Percentiles rank a stretch among this genome's conserved stretches.
Evolutionary conservation across 176 grass and related monocot species (phyloP).

Genomic region (Microstegium vimineum): DNA sequence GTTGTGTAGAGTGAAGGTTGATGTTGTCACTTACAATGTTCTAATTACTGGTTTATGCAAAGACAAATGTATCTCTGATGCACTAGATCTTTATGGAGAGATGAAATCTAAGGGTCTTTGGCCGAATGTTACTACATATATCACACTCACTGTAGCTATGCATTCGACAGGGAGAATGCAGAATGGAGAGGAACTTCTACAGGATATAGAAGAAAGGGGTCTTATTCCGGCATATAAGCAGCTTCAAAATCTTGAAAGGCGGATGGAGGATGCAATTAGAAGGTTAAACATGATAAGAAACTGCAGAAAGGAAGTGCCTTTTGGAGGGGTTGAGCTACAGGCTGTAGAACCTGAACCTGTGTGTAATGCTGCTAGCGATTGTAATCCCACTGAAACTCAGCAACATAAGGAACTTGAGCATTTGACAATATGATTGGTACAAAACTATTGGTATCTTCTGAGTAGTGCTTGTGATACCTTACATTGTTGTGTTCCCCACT

Average conservation of each 20-base stretch:
- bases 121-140: constrained; percentile 76
- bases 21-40: constrained; percentile 86
- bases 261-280: constrained; percentile 50
- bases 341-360: constrained; percentile 3
- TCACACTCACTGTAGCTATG: constrained; percentile 54
- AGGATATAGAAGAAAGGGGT: constrained; percentile 63
- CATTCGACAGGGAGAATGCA: constrained; percentile 35
- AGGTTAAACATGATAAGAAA: constrained; percentile 78
- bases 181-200: constrained; percentile 53
- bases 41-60: constrained; percentile 78
- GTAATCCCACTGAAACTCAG: not conserved
- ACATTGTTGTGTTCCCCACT: not conserved
- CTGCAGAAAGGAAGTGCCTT: constrained; percentile 29
- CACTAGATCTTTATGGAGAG: constrained; percentile 66
- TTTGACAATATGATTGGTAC: not conserved
- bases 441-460: not conserved
- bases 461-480: not conserved
- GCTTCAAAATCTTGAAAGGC: constrained; percentile 38
- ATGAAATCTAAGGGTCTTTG: constrained; percentile 64
- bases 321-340: not conserved
- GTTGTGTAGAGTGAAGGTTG: constrained; percentile 52
- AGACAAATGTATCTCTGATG: constrained; percentile 47
- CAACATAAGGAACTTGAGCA: not conserved
- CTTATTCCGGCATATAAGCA: constrained; percentile 46
- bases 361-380: not conserved